Base-by-base conservation (phyloP, 495 filamentous ascomycete species). In the Opeltia flavorubescens region DNA sequence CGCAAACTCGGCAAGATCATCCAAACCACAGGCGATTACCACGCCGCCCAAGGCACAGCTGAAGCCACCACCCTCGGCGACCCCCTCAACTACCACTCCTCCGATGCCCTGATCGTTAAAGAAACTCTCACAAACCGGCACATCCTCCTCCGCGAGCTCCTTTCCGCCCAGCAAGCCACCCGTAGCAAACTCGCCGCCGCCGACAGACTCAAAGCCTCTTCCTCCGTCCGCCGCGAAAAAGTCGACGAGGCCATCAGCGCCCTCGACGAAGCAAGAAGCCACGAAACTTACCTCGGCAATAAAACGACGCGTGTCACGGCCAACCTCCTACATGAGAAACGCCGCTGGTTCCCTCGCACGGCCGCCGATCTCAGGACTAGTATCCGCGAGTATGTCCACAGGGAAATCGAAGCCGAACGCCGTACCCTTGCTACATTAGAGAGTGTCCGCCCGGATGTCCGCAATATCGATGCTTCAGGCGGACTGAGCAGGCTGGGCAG, bases 41-140 rank as follows among this genome's bases (percentile, higher is more conserved):
- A 96, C 59, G 88, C 89, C n/a, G 89, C 89, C 7, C 93, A 99
- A 66, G 93, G 85, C 27, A 99, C 93, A 8, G 86, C 86, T 13
- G 93, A 99, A 64, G 93, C 93, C 5, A 94, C 89, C 1, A 95
- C 89, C 0, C 72, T 99, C 38, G 86, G 85, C 39, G 93, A 96
- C 55, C 87, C 93, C 5, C 76, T 99, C 44, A 82, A 84, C 50
- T 96, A 99, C 59, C 89, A 99, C 64, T 95, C 88, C 23, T 80
- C 81, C 12, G 91, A 99, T 59, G 86, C 93, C 21, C 91, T 96
- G 60, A 94, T 96, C 58, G 93, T 99, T 53, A 99, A 99, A 64
- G 93, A 99, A 59, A 95, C 89, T 20, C 75, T 99, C 52, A 99
- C 93, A 17, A 99, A 99, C 66, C 82, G 93, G 3, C 93, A 99